Conservation (phyloP, 257 asterid genomes). For the Lantana camara region DNA sequence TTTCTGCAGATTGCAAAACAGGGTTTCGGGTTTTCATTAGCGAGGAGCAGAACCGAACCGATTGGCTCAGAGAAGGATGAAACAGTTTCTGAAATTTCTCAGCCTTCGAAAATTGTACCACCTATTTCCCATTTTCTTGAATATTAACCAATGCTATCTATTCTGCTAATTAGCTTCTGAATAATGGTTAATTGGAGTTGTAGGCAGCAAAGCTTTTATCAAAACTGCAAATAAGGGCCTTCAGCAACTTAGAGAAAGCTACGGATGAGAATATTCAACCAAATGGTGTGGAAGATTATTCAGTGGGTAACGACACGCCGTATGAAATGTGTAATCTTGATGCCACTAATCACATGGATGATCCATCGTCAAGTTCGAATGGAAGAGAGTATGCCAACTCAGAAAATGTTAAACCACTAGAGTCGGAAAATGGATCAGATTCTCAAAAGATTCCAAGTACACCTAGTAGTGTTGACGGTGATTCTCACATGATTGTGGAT, state of each 20-base stretch:
- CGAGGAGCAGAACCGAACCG: conserved; percentile 34
- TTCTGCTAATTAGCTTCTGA: background rate
- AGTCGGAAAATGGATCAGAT: conserved; percentile 32
- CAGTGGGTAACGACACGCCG: conserved; percentile 24
- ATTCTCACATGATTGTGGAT: conserved; percentile 26
- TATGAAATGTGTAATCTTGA: conserved; percentile 23
- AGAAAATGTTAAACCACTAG: conserved; percentile 2
- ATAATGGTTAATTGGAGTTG: background rate
- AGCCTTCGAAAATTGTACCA: conserved; percentile 43
- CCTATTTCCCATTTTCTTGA: conserved; percentile 6
- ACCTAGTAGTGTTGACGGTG: conserved; percentile 42
- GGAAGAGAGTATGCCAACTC: conserved; percentile 17
- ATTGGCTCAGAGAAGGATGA: conserved; percentile 39
- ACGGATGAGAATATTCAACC: conserved; percentile 31
- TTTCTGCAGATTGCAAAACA: conserved; percentile 46
- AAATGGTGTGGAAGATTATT: conserved; percentile 30
- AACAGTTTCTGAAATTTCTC: conserved; percentile 30
- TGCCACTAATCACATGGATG: conserved; percentile 10
- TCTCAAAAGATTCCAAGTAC: conserved; percentile 29
- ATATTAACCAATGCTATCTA: too few relatives aligned
- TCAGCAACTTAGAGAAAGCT: conserved; percentile 35
- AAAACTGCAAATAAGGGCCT: conserved; percentile 45
- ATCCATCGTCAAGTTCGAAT: background rate
- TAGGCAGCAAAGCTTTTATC: conserved; percentile 54
- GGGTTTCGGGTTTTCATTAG: conserved; percentile 27